Conservation (phyloP, 208 protist genomes). For the Trypanosoma theileri region DNA sequence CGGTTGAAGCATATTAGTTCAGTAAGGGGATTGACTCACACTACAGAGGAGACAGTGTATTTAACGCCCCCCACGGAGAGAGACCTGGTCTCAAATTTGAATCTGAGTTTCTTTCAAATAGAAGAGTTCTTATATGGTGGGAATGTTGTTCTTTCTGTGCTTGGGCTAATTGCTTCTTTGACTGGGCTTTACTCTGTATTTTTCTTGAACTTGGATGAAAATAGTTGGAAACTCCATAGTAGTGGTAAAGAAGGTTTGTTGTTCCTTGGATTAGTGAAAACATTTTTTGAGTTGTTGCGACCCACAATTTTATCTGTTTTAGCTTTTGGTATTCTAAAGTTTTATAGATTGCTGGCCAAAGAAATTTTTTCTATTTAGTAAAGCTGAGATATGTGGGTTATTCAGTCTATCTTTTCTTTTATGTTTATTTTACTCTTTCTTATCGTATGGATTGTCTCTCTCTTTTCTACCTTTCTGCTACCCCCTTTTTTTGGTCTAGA, state of each 20-base stretch:
- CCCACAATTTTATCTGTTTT: conserved; percentile 12
- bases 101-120: neutral
- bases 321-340: conserved; percentile 1
- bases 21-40: neutral
- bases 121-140: neutral
- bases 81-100: neutral
- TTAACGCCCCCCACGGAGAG: too few species aligned
- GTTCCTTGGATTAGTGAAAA: neutral
- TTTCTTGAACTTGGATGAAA: conserved; percentile 3
- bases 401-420: neutral
- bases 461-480: too few species aligned
- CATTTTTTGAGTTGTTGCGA: conserved; percentile 13
- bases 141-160: neutral
- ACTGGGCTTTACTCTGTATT: conserved; percentile 6
- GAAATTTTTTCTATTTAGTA: conserved; percentile 6
- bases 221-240: neutral
- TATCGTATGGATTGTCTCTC: too few species aligned
- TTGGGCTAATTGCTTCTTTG: conserved; percentile 15
- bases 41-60: too few species aligned
- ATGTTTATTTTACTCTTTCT: neutral
- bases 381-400: neutral
- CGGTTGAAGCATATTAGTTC: conserved; percentile 18
- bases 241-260: neutral
- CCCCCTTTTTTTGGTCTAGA: too few species aligned
- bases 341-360: conserved; percentile 2